Evolutionary conservation across 352 stramenopile genomes (phyloP).

Genomic region (Pythium biforme): DNA sequence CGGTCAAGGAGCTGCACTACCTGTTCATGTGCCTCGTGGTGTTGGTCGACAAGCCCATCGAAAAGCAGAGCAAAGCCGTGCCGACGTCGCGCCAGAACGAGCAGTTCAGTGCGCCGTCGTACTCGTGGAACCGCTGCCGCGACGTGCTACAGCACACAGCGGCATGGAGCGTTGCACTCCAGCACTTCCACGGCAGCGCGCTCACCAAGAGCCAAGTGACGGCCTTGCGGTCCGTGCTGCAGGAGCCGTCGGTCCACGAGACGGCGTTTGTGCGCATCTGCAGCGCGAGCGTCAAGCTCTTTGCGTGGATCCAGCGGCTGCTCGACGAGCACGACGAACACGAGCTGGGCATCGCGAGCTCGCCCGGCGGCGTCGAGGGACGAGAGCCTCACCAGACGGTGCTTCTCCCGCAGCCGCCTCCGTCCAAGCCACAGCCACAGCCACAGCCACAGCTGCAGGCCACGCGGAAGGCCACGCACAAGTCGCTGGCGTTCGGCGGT

Average conservation of each 20-base stretch:
- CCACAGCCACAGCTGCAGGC: background rate
- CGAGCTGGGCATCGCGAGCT: slow-evolving; percentile 38
- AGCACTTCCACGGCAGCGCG: slow-evolving; percentile 32
- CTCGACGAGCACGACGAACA: slow-evolving; percentile 60
- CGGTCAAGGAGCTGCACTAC: slow-evolving; percentile 69
- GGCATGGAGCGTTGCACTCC: slow-evolving; percentile 44
- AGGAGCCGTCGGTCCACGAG: slow-evolving; percentile 57
- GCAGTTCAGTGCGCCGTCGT: slow-evolving; percentile 53
- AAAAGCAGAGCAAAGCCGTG: slow-evolving; percentile 36
- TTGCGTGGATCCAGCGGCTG: slow-evolving; percentile 55
- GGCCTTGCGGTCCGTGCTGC: slow-evolving; percentile 56
- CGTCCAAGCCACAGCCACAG: background rate
- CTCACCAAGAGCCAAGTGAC: slow-evolving; percentile 48
- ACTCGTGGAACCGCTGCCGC: slow-evolving; percentile 60
- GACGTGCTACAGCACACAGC: slow-evolving; percentile 55
- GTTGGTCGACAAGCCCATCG: slow-evolving; percentile 50
- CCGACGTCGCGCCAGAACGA: slow-evolving; percentile 45
- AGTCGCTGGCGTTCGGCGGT: slow-evolving; percentile 17
- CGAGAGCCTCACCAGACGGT: background rate
- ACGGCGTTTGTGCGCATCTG: slow-evolving; percentile 51
- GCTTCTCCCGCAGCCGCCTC: background rate
- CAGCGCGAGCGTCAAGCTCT: slow-evolving; percentile 61
- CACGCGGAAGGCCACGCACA: slow-evolving; percentile 1
- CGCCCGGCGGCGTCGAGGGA: background rate
- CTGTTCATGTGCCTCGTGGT: slow-evolving; percentile 80